Evolutionary conservation across 2,329 filamentous ascomycete species (phyloP), one percentile per base, ranked within the genome.

Genomic region (Penicillium rolfsii): DNA sequence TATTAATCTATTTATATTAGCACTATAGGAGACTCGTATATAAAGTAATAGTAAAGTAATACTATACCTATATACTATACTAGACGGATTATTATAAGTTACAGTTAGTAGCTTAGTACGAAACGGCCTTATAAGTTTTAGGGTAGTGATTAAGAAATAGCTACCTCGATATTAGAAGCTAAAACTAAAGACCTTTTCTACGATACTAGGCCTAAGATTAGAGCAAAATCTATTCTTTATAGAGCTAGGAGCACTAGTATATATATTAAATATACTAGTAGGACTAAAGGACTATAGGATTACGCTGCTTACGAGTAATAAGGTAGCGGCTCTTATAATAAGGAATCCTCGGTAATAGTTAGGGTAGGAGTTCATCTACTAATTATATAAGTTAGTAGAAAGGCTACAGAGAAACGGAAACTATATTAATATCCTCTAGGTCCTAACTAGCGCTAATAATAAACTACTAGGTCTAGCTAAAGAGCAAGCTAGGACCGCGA

Each of bases 1-100:
- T 22, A 63, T 64, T 30, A 61, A 64, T 16, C 61, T 35, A 9
- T 61, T 61, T 12, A 59, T 26, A 16, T 48, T 63, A 16, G 58
- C 55, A 30, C 55, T 19, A 40, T 63, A 19, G 55, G 52, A 61
- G 19, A 48, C n/a, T 55, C 50, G 46, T 19, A 14, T 62, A 12
- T 49, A 46, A 46, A 43, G 12, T 36, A 41, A 52, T 53, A 28
- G 41, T 55, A 4, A 59, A 9, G 53, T n/a, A 35, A n/a, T 38
- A 4, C 57, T 24, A 36, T n/a, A 49, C 40, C 16, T 22, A 59
- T 9, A 5, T 12, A 19, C 19, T 19, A 19, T 38, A 38, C 35
- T 5, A 3, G 12, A 14, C 36, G 36, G 36, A 38, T 38, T 14
- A 38, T 4, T 38, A 6, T 3, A 38, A 6, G 7, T 38, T 3